Conservation (phyloP, 306 rosid species). For the Purshia tridentata region DNA sequence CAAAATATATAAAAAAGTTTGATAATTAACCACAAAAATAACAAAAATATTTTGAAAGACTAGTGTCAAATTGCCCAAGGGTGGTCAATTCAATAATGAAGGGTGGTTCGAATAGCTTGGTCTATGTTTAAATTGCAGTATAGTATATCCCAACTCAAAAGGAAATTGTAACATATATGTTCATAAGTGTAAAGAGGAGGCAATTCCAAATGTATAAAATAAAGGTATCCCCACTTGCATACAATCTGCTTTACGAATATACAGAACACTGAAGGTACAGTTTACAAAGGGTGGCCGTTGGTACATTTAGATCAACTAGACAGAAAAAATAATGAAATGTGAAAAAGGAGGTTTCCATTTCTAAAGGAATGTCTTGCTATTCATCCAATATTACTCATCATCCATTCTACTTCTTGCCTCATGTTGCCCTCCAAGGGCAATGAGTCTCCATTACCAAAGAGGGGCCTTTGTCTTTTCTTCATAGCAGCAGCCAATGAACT, state of each 20-base stretch:
- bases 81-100: too few species aligned
- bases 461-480: slow-evolving; percentile 51
- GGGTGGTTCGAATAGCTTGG: too few species aligned
- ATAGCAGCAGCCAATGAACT: slow-evolving; percentile 29
- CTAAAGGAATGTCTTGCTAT: neutral
- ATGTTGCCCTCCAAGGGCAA: slow-evolving; percentile 42
- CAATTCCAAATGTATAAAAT: slow-evolving; percentile 2
- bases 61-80: too few species aligned
- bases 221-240: slow-evolving; percentile 17
- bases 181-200: neutral
- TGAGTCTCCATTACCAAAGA: slow-evolving; percentile 41
- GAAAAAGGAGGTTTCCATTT: slow-evolving; percentile 1
- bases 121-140: too few species aligned
- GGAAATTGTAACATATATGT: neutral
- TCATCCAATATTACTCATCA: slow-evolving; percentile 54
- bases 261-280: slow-evolving; percentile 27
- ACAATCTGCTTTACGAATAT: slow-evolving; percentile 29
- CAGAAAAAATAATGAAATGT: neutral
- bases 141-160: too few species aligned
- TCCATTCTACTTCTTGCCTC: slow-evolving; percentile 54
- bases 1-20: too few species aligned
- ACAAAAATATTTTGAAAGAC: too few species aligned
- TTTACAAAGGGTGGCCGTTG: neutral
- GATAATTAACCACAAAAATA: too few species aligned
- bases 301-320: slow-evolving; percentile 19